phyloP scores from a whole-genome alignment of 306 rosid genomes.

The Acacia melanoxylon region DNA sequence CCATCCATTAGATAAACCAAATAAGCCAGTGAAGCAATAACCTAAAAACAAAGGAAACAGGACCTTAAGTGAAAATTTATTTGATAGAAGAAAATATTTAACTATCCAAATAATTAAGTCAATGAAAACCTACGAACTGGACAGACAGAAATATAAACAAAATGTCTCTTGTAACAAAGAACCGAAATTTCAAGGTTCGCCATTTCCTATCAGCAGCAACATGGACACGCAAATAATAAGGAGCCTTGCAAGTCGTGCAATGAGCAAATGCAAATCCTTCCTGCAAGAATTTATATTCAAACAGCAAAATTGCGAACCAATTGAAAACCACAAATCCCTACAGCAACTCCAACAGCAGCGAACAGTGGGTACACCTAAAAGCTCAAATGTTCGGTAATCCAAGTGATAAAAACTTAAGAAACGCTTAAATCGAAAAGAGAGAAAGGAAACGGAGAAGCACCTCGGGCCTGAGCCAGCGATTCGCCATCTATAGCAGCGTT shows the following conservation, averaged over 20 bases:
- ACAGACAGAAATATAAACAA: slow-evolving; percentile 82
- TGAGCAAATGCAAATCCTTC: slow-evolving; percentile 99
- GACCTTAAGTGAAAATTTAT: not conserved
- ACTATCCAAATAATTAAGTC: slow-evolving; percentile 2
- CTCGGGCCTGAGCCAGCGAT: slow-evolving; percentile 86
- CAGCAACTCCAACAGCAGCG: too few species aligned
- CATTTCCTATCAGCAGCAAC: slow-evolving; percentile 94
- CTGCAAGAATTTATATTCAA: slow-evolving; percentile 57
- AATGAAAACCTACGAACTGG: slow-evolving; percentile 78
- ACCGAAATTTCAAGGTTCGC: slow-evolving; percentile 94
- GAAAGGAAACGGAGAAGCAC: slow-evolving; percentile 23
- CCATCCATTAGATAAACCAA: slow-evolving; percentile 83
- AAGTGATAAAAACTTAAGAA: too few species aligned
- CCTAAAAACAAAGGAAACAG: slow-evolving; percentile 47
- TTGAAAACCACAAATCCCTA: too few species aligned
- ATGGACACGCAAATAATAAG: slow-evolving; percentile 94
- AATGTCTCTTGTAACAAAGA: slow-evolving; percentile 95
- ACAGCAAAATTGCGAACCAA: too few species aligned
- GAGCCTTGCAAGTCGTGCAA: slow-evolving; percentile 98
- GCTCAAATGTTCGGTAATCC: too few species aligned
- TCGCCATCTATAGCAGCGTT: slow-evolving; percentile 24
- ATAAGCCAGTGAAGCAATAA: slow-evolving; percentile 81
- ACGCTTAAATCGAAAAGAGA: too few species aligned
- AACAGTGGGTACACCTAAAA: too few species aligned
- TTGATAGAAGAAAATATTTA: slow-evolving; percentile 5